Percentiles rank a stretch among this genome's conserved stretches.
Conservation (phyloP, 148 eudicot species). For the Suaeda aralocaspica region DNA sequence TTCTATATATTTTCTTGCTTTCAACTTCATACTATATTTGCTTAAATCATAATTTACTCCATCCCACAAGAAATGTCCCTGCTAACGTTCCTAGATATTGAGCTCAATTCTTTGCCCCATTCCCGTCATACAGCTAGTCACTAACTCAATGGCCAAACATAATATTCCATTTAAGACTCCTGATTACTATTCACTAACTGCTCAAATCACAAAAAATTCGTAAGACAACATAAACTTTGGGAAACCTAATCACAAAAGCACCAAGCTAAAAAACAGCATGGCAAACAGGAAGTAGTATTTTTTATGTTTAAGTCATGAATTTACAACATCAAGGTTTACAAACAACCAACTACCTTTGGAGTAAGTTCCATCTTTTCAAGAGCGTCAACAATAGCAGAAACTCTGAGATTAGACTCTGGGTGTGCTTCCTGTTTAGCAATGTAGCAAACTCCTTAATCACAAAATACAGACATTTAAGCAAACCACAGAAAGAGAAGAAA, state of each 20-base stretch:
- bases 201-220: not conserved
- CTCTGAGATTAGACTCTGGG: slow-evolving; percentile 89
- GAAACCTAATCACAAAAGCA: not conserved
- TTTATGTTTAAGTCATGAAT: not conserved
- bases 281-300: not conserved
- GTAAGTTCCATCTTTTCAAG: slow-evolving; percentile 76
- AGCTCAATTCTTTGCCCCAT: not conserved
- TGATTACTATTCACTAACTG: not conserved
- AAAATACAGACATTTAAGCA: not conserved
- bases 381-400: slow-evolving; percentile 77
- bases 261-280: not conserved
- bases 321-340: not conserved
- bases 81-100: not conserved
- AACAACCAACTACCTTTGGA: slow-evolving; percentile 52
- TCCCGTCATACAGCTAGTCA: not conserved
- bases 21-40: not conserved
- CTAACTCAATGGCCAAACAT: not conserved
- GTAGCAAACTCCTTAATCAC: not conserved
- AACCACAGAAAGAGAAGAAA: not conserved
- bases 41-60: not conserved
- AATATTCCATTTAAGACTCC: not conserved
- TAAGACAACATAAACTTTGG: not conserved
- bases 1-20: not conserved
- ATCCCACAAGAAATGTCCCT: not conserved
- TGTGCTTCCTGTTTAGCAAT: slow-evolving; percentile 55